Percentiles rank a stretch among this genome's conserved stretches.
These are phyloP conservation scores for Pharnaceum exiguum DNA, from an alignment of 148 eudicot species.

Conservation along the genomic window DNA sequence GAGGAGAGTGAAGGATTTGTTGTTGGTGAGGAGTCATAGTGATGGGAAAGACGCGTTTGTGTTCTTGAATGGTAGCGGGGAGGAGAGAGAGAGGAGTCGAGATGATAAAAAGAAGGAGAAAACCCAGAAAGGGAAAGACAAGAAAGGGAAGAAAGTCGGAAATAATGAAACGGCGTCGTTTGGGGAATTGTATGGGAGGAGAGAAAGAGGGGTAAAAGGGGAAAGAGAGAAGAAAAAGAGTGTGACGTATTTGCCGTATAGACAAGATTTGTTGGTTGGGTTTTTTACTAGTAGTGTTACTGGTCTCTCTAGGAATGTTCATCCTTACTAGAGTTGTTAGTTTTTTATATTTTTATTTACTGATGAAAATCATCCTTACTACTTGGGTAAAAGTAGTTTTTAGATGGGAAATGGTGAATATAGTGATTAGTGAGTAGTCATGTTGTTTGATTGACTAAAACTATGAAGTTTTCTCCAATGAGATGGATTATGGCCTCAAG, in stretches of 20 bases:
- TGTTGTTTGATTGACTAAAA: too few species aligned
- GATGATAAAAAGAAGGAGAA: too few species aligned
- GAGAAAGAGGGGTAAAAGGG: conserved; percentile 26
- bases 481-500: too few species aligned
- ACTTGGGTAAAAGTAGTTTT: too few species aligned
- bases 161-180: conserved; percentile 7
- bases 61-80: conserved; percentile 28
- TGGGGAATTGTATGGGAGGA: conserved; percentile 38
- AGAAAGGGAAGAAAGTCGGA: too few species aligned
- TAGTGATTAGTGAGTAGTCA: too few species aligned
- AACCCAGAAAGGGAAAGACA: too few species aligned
- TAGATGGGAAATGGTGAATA: too few species aligned
- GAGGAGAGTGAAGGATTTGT: conserved; percentile 56
- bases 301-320: conserved; percentile 74
- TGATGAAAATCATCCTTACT: too few species aligned
- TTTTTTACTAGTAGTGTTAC: conserved; percentile 73
- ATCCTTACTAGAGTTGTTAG: conserved; percentile 50
- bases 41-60: conserved; percentile 82
- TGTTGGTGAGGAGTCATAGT: conserved; percentile 54
- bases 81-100: conserved; percentile 8
- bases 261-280: conserved; percentile 67
- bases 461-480: too few species aligned
- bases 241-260: conserved; percentile 78
- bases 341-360: neutral
- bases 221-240: conserved; percentile 47